Percentiles rank a stretch among this genome's conserved stretches.
phyloP scores from a whole-genome alignment of 768 basidiomycete genomes.

The Mycena filopes region DNA sequence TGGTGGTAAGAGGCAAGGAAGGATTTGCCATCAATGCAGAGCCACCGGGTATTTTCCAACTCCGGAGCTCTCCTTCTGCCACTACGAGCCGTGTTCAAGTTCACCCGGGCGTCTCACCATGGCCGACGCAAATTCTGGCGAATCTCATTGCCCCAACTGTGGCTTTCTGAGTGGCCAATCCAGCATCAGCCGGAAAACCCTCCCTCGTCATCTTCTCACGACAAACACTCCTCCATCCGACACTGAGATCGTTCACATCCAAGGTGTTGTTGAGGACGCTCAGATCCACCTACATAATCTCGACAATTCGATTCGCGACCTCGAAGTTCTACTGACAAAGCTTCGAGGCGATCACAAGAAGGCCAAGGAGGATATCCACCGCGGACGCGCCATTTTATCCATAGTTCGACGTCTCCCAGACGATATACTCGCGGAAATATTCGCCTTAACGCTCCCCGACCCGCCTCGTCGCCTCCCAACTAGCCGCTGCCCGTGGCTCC shows the following conservation, averaged over 20 bases:
- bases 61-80: too few species aligned
- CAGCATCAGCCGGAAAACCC: background rate
- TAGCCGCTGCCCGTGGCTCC: constrained; percentile 10
- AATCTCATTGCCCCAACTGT: background rate
- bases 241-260: background rate
- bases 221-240: constrained; percentile 14
- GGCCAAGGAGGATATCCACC: background rate
- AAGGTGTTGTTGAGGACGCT: background rate
- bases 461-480: background rate
- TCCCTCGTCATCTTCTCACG: constrained; percentile 4
- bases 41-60: too few species aligned
- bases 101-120: too few species aligned
- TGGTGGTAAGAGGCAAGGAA: too few species aligned
- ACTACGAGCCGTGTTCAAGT: too few species aligned
- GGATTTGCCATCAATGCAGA: too few species aligned
- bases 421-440: constrained; percentile 9
- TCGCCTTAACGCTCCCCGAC: background rate
- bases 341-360: background rate
- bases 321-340: background rate
- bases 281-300: background rate
- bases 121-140: too few species aligned
- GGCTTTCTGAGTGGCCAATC: background rate
- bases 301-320: background rate
- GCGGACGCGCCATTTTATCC: background rate
- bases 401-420: constrained; percentile 6